phyloP scores from a whole-genome alignment of 2,329 filamentous ascomycete genomes.

The Monosporascus sp. region DNA sequence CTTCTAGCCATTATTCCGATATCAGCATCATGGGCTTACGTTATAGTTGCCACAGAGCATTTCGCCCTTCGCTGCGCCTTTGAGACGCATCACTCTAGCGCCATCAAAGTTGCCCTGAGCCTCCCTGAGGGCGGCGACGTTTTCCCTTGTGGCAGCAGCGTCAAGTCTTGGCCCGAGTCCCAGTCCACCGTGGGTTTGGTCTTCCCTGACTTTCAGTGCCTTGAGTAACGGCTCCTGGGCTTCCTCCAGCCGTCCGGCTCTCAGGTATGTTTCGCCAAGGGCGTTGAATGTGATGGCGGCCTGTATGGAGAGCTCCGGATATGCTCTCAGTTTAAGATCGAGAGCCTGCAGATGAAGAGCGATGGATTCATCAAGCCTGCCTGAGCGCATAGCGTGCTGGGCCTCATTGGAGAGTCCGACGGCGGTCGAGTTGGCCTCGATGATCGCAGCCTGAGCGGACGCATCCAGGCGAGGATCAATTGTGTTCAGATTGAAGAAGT shows the following conservation, averaged over 20 bases:
- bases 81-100: conserved; percentile 10
- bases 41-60: conserved; percentile 15
- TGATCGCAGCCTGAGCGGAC: not conserved
- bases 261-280: conserved; percentile 5
- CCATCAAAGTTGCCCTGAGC: conserved; percentile 12
- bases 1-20: not conserved
- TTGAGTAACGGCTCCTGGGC: conserved; percentile 10
- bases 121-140: conserved; percentile 12
- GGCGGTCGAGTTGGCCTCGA: not conserved
- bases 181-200: not conserved
- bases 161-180: conserved; percentile 1
- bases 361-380: conserved; percentile 5
- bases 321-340: conserved; percentile 7
- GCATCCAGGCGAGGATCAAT: no score
- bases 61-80: conserved; percentile 4
- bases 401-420: not conserved
- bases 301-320: conserved; percentile 7
- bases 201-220: conserved; percentile 6
- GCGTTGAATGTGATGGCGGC: conserved; percentile 10
- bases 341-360: conserved; percentile 7
- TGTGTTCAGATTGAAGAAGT: no score
- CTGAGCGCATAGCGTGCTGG: not conserved
- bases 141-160: conserved; percentile 13
- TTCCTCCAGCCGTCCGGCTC: conserved; percentile 7
- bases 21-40: conserved; percentile 1